A percentile compares a stretch with the other conserved stretches of the same genome.
Evolutionary conservation across 306 rosid genomes (phyloP).

Genomic region (Pachyrhizus erosus): DNA sequence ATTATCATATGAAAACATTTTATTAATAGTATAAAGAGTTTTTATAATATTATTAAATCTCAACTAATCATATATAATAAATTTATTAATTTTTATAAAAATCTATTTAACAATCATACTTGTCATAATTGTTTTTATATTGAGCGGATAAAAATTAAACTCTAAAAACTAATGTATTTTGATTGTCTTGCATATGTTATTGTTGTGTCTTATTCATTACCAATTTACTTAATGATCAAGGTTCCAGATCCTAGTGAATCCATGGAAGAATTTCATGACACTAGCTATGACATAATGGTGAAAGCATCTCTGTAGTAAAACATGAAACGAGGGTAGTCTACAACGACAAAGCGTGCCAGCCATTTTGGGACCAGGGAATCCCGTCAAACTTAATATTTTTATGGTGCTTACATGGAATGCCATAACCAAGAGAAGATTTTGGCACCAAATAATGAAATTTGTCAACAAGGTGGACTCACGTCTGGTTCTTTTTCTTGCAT

Average conservation of each 20-base stretch:
- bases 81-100: too few relatives aligned
- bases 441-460: constrained; percentile 40
- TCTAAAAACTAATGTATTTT: too few relatives aligned
- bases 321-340: constrained; percentile 50
- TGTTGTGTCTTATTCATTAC: constrained; percentile 28
- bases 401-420: constrained; percentile 12
- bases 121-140: too few relatives aligned
- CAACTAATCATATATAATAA: too few relatives aligned
- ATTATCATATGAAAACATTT: too few relatives aligned
- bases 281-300: background rate
- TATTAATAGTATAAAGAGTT: too few relatives aligned
- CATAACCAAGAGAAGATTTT: constrained; percentile 48
- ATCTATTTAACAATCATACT: too few relatives aligned
- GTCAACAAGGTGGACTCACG: constrained; percentile 63
- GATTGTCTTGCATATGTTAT: background rate
- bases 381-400: constrained; percentile 46
- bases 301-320: constrained; percentile 45
- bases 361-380: constrained; percentile 61
- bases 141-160: too few relatives aligned
- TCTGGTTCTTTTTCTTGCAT: constrained; percentile 36
- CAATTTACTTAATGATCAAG: background rate
- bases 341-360: constrained; percentile 87
- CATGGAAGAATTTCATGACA: constrained; percentile 48
- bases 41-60: too few relatives aligned
- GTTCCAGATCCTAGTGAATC: constrained; percentile 48